Evolutionary conservation across 2,329 filamentous ascomycete species (phyloP).

Genomic region (Aspergillus latus): DNA sequence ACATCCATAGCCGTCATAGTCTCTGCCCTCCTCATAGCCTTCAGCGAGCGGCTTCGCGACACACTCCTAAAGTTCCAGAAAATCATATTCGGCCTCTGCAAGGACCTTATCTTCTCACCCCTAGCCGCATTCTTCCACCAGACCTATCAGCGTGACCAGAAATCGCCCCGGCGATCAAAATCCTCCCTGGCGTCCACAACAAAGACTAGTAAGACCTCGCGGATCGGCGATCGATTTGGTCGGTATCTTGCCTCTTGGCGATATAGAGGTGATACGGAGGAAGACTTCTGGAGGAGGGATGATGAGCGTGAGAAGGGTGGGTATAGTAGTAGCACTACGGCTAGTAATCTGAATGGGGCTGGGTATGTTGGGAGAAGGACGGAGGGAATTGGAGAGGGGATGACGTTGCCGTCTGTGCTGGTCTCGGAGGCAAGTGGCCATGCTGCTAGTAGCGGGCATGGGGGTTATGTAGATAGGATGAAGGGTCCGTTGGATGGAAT

Average conservation of each 20-base stretch:
- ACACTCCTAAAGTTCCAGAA: conserved; percentile 25
- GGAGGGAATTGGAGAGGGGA: conserved; percentile 3
- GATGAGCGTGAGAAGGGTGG: conserved; percentile 16
- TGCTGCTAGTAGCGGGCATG: background rate
- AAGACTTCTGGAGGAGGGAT: conserved; percentile 35
- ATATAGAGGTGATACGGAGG: conserved; percentile 24
- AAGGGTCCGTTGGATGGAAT: background rate
- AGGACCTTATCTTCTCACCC: conserved; percentile 27
- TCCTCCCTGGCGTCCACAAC: background rate
- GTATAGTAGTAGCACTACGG: background rate
- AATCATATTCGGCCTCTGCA: conserved; percentile 23
- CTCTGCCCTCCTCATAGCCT: conserved; percentile 56
- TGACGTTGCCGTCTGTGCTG: conserved; percentile 14
- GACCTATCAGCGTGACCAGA: background rate
- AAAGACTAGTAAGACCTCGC: conserved; percentile 22
- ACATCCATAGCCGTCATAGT: conserved; percentile 54
- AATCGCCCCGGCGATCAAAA: background rate
- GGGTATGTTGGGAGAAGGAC: background rate
- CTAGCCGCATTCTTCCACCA: conserved; percentile 4
- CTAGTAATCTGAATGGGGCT: background rate
- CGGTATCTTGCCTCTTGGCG: conserved; percentile 28
- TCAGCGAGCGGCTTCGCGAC: conserved; percentile 43
- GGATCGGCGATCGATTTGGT: conserved; percentile 24
- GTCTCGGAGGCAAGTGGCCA: conserved; percentile 11
- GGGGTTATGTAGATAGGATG: conserved; percentile 16